Base-by-base conservation (phyloP, 345 rosid species). In the Populus euphratica region DNA sequence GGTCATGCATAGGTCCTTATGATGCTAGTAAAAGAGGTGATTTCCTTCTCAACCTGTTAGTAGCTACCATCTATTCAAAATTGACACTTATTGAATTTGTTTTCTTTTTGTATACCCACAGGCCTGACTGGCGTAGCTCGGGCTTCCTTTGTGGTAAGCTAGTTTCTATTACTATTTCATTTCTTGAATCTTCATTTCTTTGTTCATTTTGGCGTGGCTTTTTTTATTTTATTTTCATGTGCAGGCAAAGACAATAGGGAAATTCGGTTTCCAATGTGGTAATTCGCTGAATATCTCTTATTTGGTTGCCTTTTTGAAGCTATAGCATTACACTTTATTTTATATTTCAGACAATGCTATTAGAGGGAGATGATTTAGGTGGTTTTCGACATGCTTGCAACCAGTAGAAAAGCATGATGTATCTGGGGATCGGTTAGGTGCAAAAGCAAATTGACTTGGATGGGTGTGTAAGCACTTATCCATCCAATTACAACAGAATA, bases 111-210 rank as follows among this genome's bases (percentile, higher is more conserved):
- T 23, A 3, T 70, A 49, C 85, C 4, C 70, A 43, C 85, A 94
- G 98, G 95, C 78, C 81, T 94, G 66, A 86, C 85, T 43, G 97
- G 97, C 68, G 70, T 80, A 1, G 52, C 93, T 73, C 90, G 82
- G 64, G 90, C 93, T 81, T 86, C 88, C n/a, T 88, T 74, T 84
- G 93, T 94, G 90, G 98, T 92, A 87, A 33, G 76, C 76, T 41
- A 70, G 52, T 70, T 50, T 9, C 69, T 73, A 13, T 59, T 73
- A 1, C 12, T 8, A 10, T 36, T 72, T 14, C 33, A 21, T 61
- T 49, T 63, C 20, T 56, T 10, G 69, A 13, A 50, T 49, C 20
- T 43, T n/a, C 17, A 1, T 6, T 14, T 63, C 16, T 56, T 23
- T 29, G 0, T 9, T 77, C 44, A 33, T 33, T 72, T 52, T 17